These are phyloP conservation scores for Arabidopsis suecica DNA, from an alignment of 345 rosid genomes.

Conservation along the genomic window DNA sequence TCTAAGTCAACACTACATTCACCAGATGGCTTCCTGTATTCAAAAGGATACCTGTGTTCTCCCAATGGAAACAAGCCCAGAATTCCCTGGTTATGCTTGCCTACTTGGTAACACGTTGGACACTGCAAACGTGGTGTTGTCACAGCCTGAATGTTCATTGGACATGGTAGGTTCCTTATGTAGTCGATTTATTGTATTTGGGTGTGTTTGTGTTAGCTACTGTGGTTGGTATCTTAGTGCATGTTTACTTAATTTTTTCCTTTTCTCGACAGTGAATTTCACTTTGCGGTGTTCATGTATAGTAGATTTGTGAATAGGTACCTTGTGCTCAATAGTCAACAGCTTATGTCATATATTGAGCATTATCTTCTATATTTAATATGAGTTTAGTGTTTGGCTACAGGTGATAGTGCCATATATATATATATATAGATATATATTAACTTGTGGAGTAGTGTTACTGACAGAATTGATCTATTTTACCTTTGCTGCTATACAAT, in stretches of 20 bases:
- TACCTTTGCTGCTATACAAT: constrained; percentile 1
- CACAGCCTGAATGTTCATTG: constrained; percentile 79
- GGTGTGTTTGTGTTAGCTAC: constrained; percentile 9
- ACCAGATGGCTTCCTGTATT: constrained; percentile 74
- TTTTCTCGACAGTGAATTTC: neutral
- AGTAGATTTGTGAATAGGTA: constrained; percentile 2
- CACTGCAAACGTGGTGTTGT: constrained; percentile 75
- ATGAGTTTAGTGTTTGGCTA: neutral
- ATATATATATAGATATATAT: no score
- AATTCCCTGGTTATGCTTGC: constrained; percentile 83
- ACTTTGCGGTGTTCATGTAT: constrained; percentile 19
- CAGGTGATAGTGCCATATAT: neutral
- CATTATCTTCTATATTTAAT: neutral
- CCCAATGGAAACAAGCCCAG: constrained; percentile 63
- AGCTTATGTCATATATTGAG: constrained; percentile 7
- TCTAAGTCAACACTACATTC: constrained; percentile 71
- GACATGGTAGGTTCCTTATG: constrained; percentile 65
- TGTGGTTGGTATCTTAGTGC: constrained; percentile 6
- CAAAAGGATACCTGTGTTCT: constrained; percentile 64
- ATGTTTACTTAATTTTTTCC: constrained; percentile 1
- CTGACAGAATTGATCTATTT: neutral
- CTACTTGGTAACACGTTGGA: constrained; percentile 91
- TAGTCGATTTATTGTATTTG: constrained; percentile 4
- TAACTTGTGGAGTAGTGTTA: neutral
- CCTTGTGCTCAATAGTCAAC: constrained; percentile 1